Evolutionary conservation across 305 asterid genomes (phyloP).

Genomic region (Petunia hybrid): DNA sequence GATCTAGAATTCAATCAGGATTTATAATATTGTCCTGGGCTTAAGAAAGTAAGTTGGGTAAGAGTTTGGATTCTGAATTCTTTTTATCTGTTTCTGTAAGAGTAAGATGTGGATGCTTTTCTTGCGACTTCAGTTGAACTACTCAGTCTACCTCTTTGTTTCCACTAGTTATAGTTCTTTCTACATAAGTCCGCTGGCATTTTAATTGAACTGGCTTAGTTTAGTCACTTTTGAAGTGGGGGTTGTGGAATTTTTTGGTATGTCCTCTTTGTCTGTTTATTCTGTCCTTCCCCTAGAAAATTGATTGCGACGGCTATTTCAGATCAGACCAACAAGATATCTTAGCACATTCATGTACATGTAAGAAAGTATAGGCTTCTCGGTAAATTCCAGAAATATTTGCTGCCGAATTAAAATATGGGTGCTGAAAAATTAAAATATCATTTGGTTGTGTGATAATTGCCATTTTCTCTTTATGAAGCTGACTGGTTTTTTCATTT

Average conservation of each 20-base stretch:
- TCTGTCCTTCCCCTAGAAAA: neutral
- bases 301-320: neutral
- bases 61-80: neutral
- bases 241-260: neutral
- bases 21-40: neutral
- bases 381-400: neutral
- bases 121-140: slow-evolving; percentile 7
- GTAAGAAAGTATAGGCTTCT: neutral
- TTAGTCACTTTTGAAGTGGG: neutral
- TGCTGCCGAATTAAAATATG: neutral
- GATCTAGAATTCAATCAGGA: neutral
- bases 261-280: slow-evolving; percentile 12
- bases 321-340: neutral
- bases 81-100: neutral
- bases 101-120: neutral
- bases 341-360: slow-evolving; percentile 9
- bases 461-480: neutral
- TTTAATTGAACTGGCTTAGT: neutral
- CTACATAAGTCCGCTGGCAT: neutral
- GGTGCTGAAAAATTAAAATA: neutral
- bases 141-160: neutral
- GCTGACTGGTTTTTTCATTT: neutral
- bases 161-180: neutral
- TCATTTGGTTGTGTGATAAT: neutral
- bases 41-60: slow-evolving; percentile 6